These are phyloP conservation scores for Puya raimondii DNA, from an alignment of 176 grass and related monocot species.

Conservation along the genomic window DNA sequence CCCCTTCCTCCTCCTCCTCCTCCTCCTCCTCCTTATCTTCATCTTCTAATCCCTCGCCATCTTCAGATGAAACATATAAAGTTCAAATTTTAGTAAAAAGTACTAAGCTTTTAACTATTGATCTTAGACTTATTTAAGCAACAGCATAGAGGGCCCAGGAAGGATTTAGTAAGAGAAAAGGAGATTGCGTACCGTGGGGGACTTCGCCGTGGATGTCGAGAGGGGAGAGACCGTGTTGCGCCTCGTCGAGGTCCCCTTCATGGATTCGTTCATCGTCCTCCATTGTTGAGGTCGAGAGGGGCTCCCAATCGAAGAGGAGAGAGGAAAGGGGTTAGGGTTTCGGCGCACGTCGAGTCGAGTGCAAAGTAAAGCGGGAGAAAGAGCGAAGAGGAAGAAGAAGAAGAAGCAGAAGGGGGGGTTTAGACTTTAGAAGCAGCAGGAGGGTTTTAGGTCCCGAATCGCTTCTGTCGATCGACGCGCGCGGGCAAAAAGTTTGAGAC, in stretches of 20 bases:
- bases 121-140: not conserved
- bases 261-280: not conserved
- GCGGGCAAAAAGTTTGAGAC: not conserved
- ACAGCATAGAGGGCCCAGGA: not conserved
- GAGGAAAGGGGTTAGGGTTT: not conserved
- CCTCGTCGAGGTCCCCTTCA: not conserved
- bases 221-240: not conserved
- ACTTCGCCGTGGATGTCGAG: not conserved
- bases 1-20: constrained; percentile 18
- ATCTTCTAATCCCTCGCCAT: constrained; percentile 1
- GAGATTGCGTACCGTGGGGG: not conserved
- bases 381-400: not conserved
- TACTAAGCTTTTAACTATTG: no score
- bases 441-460: not conserved
- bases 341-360: not conserved
- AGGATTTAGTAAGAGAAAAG: not conserved
- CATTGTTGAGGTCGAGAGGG: not conserved
- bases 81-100: not conserved
- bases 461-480: not conserved
- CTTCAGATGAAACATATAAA: not conserved
- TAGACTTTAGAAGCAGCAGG: not conserved
- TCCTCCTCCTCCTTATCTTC: not conserved
- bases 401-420: not conserved
- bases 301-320: not conserved
- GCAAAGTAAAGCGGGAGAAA: not conserved